These are phyloP conservation scores for Suillus subaureus DNA, from an alignment of 768 basidiomycete species.

Conservation along the genomic window DNA sequence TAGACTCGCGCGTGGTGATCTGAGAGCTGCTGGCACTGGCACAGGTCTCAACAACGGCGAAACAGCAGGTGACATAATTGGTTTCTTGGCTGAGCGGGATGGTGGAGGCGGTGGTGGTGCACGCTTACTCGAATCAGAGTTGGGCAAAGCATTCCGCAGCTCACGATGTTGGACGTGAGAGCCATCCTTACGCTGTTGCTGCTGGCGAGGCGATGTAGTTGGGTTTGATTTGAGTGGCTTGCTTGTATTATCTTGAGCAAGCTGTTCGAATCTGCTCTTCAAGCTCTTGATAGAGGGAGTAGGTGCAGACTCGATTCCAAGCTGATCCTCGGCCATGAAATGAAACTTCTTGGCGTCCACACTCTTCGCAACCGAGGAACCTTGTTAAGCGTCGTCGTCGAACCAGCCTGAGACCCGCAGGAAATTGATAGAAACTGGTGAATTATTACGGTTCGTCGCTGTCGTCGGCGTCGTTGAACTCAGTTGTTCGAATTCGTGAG, in stretches of 20 bases:
- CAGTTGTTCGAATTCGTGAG: neutral
- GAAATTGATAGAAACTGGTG: neutral
- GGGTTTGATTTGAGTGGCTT: constrained; percentile 11
- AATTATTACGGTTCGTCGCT: neutral
- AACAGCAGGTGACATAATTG: constrained; percentile 39
- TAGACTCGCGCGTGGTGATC: constrained; percentile 23
- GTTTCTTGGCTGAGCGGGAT: constrained; percentile 36
- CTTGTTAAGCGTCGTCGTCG: neutral
- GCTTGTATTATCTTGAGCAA: constrained; percentile 47
- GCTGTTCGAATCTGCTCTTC: constrained; percentile 69
- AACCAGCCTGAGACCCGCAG: neutral
- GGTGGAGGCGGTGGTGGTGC: constrained; percentile 65
- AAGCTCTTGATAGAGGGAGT: constrained; percentile 69
- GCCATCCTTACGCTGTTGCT: neutral
- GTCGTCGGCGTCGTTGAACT: neutral
- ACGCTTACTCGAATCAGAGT: constrained; percentile 59
- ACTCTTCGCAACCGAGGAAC: neutral
- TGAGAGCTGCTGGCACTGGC: constrained; percentile 37
- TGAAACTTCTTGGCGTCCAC: constrained; percentile 3
- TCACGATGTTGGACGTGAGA: constrained; percentile 28
- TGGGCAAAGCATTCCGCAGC: constrained; percentile 51
- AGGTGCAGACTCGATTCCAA: constrained; percentile 53
- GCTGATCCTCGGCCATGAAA: constrained; percentile 10
- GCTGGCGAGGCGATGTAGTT: constrained; percentile 13
- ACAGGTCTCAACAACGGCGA: constrained; percentile 59